Base-by-base conservation (phyloP, 176 grass and related monocot species). In the Lolium perenne region DNA sequence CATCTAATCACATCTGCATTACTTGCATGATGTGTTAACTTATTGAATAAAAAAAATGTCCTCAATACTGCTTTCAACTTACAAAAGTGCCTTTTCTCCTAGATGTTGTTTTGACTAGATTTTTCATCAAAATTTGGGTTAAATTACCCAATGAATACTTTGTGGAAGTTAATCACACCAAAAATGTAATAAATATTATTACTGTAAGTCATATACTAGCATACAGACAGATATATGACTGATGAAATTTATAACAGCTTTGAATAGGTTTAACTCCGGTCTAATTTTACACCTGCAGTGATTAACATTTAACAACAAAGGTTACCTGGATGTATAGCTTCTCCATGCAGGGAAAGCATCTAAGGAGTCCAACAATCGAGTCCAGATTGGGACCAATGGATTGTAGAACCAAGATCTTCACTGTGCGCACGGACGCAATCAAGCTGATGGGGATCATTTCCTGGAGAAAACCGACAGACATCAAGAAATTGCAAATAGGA, bases 331-430 rank as follows among this genome's bases (percentile, higher is more conserved):
- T 71, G 54, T 79, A 79, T 6, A 86, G 11, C 8, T 60, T 71
- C 64, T 86, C 64, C 1, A 71, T 5, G 18, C 51, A 85, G 20
- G 83, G 83, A 22, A 85, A 85, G 2, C 83, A 85, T 38, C 63
- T 66, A 7, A 85, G 58, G 1, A 85, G 38, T 76, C 18, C 59
- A 54, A 85, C 2, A 71, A 86, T 3, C 0, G 22, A 1, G 9
- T 79, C 76, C 51, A 86, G 64, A 86, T 79, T 38, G 10, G 76
- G 84, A 6, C 84, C 84, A 1, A 10, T 1, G 5, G 84, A 71
- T 2, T 38, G 0, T 35, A 86, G 11, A 14, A 17, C 63, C 51
- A 86, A 71, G 55, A 86, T 11, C 50, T 79, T 86, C 23, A 86
- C 61, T 46, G 49, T 59, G 7, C 17, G 21, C 63, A 79, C 8